Conservation (phyloP, 73 alveolate genomes). For the Paraurostyla sp. region DNA sequence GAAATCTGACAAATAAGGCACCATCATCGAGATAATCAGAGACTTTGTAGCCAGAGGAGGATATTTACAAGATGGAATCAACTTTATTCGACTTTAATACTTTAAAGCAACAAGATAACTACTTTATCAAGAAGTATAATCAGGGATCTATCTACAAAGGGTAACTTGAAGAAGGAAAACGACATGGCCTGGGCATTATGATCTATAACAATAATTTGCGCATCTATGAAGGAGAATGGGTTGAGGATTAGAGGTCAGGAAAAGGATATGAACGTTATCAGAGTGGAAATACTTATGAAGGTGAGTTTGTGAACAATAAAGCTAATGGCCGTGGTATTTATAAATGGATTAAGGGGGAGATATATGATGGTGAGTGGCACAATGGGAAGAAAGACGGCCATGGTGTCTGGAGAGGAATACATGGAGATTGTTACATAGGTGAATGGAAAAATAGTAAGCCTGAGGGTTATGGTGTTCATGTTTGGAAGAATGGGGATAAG, state of each 20-base stretch:
- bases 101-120: not conserved
- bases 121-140: not conserved
- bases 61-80: conserved; percentile 31
- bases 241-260: conserved; percentile 46
- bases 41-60: not conserved
- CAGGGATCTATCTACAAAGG: conserved; percentile 25
- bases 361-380: conserved; percentile 81
- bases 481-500: conserved; percentile 72
- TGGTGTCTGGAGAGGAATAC: conserved; percentile 54
- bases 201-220: conserved; percentile 36
- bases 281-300: conserved; percentile 54
- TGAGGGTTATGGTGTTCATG: conserved; percentile 57
- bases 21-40: too few species aligned
- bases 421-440: conserved; percentile 57
- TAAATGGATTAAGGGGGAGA: conserved; percentile 83
- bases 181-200: conserved; percentile 65
- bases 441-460: conserved; percentile 41
- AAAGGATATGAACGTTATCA: conserved; percentile 66
- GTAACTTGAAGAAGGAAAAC: conserved; percentile 26
- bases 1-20: too few species aligned
- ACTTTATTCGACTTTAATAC: conserved; percentile 1
- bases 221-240: conserved; percentile 54
- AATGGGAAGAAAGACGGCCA: conserved; percentile 52
- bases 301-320: conserved; percentile 37
- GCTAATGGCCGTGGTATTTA: conserved; percentile 66